Evolutionary conservation across 257 asterid genomes (phyloP).

Genomic region (Ligustrum vulgare): DNA sequence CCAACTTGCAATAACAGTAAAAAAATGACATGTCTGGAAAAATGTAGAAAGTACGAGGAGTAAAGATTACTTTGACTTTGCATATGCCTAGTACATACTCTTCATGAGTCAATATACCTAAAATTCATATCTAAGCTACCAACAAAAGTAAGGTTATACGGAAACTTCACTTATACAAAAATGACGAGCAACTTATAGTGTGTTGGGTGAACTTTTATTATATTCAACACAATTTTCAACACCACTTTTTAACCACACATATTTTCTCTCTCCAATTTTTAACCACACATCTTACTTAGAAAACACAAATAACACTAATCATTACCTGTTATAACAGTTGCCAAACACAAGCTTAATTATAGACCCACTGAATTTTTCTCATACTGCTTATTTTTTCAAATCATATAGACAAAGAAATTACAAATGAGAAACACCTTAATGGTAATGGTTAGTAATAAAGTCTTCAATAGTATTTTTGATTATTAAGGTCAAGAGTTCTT

Average conservation of each 20-base stretch:
- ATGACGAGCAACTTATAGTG: neutral
- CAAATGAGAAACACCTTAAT: neutral
- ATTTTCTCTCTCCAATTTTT: no score
- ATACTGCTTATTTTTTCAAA: neutral
- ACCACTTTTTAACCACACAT: no score
- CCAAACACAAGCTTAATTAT: no score
- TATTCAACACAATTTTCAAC: no score
- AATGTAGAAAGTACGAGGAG: neutral
- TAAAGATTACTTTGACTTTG: neutral
- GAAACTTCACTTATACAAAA: neutral
- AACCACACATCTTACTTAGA: no score
- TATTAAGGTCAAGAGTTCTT: neutral
- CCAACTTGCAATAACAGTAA: neutral
- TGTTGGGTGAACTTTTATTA: no score
- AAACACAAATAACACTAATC: no score
- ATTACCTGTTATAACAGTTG: no score
- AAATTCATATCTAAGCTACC: neutral
- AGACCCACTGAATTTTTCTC: neutral
- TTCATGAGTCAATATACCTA: neutral
- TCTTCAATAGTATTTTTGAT: slow-evolving; percentile 2
- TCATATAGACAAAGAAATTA: neutral
- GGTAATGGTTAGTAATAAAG: neutral
- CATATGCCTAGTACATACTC: neutral
- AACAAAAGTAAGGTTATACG: neutral
- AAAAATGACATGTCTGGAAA: neutral